Evolutionary conservation across 1,284 basidiomycete genomes (phyloP), one percentile per base, ranked within the genome.

Genomic region (Fomitopsis schrenkii): DNA sequence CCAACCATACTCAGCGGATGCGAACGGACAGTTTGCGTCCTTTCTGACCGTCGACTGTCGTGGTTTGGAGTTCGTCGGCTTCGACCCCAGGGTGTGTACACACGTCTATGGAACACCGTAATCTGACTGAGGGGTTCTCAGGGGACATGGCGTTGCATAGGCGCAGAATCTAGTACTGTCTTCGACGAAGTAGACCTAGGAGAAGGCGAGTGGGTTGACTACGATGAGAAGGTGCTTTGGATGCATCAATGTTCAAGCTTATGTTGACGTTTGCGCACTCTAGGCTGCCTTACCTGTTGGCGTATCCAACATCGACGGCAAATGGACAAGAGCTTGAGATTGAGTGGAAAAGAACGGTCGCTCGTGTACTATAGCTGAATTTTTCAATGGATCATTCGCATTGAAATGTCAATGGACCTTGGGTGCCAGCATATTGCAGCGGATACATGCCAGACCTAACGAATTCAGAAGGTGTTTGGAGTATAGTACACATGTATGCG

Each of bases 181-280:
- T 92, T 93, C 67, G 44, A 74, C n/a, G 84, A 91, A 4, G 80
- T 91, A 14, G 84, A 87, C 52, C 73, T 93, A 33, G 74, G 75
- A 10, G 84, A 86, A 8, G 80, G 77, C 12, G 89, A 91, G 74
- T 93, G 91, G 91, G 81, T 79, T 12, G 91, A 93, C 66, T 93
- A 93, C 65, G 91, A 93, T 67, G 91, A 93, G 71, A 90, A 91
- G 80, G 91, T 87, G 57, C 57, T 73, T 4, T 7, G 28, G 6
- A 38, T 22, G 22, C 45, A 3, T 12, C n/a, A 2, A 8, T 46
- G 12, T 36, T 12, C 12, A 5, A 35, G 8, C 28, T 35, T 30
- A 5, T 42, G 2, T 36, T 46, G 28, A 58, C 45, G 12, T 38
- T 56, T 4, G 17, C 52, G 6, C 38, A 17, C 22, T 56, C 30